Percentiles rank a stretch among this genome's conserved stretches.
Evolutionary conservation across 2,329 filamentous ascomycete species (phyloP).

Genomic region (Pseudogymnoascus sp.): DNA sequence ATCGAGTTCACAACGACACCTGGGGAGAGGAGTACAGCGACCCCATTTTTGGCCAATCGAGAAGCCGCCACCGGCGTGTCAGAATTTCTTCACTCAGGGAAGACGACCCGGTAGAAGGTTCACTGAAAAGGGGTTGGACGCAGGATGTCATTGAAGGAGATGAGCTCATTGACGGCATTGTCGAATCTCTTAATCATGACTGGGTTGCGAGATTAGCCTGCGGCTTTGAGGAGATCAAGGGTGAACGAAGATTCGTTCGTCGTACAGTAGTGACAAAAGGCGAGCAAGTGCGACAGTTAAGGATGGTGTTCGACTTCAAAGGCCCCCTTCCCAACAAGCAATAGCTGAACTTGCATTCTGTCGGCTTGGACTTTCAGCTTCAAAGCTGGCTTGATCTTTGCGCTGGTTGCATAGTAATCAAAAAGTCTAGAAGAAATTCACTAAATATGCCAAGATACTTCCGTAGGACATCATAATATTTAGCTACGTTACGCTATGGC

Average conservation of each 20-base stretch:
- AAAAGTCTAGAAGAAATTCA: not conserved
- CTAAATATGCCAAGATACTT: not conserved
- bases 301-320: not conserved
- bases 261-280: slow-evolving; percentile 4
- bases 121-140: not conserved
- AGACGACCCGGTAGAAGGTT: not conserved
- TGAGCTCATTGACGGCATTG: not conserved
- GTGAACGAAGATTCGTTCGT: slow-evolving; percentile 1
- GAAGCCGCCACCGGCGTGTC: not conserved
- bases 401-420: not conserved
- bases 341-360: not conserved
- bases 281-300: not conserved
- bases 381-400: not conserved
- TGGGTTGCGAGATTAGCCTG: not conserved
- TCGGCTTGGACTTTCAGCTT: not conserved
- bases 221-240: not conserved
- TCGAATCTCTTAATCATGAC: not conserved
- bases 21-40: not conserved
- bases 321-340: not conserved
- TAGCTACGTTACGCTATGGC: no score
- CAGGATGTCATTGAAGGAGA: not conserved
- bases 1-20: not conserved
- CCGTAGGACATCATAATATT: not conserved
- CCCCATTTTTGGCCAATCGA: not conserved
- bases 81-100: not conserved